Base-by-base conservation (phyloP, 2,329 filamentous ascomycete genomes). In the Cytospora paraplurivora region DNA sequence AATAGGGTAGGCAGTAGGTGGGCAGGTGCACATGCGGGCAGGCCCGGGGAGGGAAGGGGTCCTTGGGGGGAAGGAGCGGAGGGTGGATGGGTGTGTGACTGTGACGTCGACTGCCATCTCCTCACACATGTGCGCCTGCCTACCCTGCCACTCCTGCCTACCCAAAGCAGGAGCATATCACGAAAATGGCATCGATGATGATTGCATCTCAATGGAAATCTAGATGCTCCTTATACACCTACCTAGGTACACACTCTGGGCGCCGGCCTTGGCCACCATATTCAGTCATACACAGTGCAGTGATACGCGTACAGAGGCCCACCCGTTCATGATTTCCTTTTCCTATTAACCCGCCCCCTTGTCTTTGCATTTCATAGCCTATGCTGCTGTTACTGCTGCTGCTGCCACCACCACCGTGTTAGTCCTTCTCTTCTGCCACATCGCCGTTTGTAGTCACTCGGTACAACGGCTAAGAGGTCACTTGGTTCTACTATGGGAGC, bases 151-250 rank as follows among this genome's bases (percentile, higher is more conserved):
- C n/a, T n/a, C 21, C 56, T 41, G 35, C 56, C 56, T 41, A 34
- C 37, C 37, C 33, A 27, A 47, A 47, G 47, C 58, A 44, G 44
- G 19, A 59, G 17, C 47, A 60, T 10, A 12, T 47, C 12, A 19
- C 27, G 27, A 54, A 47, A 35, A 27, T 53, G 50, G 50, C 50
- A 60, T 60, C 58, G 58, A 60, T 60, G 58, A 60, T 60, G 58
- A 60, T 54, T 60, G 58, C 58, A 60, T 58, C 50, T 34, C 58
- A 33, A 41, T 60, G 53, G 56, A 15, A 32, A 38, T 38, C 37
- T 38, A 37, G 12, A 8, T 37, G 7, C 35, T 37, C 35, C 35
- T 2, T 37, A 37, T 13, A 37, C 4, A 37, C 12, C 12, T 37
- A 6, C 35, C 35, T 13, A 37, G 8, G 8, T 37, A 37, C 35